Evolutionary conservation across 257 asterid genomes (phyloP).

Genomic region (Galeopsis tetrahit): DNA sequence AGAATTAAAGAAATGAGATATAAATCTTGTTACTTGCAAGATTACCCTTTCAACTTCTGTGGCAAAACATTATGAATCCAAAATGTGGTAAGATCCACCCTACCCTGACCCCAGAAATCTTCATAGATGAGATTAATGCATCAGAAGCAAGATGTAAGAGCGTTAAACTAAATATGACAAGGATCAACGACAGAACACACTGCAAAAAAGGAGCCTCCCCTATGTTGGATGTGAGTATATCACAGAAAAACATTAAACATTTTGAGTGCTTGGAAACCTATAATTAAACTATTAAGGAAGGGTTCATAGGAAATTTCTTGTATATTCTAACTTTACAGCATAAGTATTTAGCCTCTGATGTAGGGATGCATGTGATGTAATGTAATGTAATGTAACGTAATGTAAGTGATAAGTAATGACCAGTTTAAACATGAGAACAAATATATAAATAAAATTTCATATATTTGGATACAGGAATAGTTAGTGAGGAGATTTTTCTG

Average conservation of each 20-base stretch:
- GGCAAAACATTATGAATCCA: not conserved
- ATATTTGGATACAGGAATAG: slow-evolving; percentile 88
- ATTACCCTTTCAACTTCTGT: slow-evolving; percentile 11
- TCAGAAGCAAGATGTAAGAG: slow-evolving; percentile 1
- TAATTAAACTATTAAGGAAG: slow-evolving; percentile 10
- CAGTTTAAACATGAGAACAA: slow-evolving; percentile 14
- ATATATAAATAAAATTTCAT: slow-evolving; percentile 19
- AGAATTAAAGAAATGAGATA: not conserved
- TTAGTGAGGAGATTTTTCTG: slow-evolving; percentile 89
- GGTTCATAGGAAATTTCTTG: not conserved
- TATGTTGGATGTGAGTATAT: not conserved
- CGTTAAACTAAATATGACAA: not conserved
- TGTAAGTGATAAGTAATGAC: not conserved
- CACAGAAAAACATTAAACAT: not conserved
- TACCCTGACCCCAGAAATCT: not conserved
- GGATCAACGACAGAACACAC: slow-evolving; percentile 14
- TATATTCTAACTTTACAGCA: not conserved
- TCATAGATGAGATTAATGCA: slow-evolving; percentile 10
- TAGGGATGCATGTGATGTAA: not conserved
- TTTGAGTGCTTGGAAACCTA: not conserved
- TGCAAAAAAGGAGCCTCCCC: not conserved
- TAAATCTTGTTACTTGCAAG: slow-evolving; percentile 14
- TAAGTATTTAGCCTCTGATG: not conserved
- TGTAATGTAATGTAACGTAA: no score
- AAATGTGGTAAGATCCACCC: not conserved